These are phyloP conservation scores for Ogataea parapolymorpha DNA, from an alignment of 805 yeast genomes.

Conservation along the genomic window DNA sequence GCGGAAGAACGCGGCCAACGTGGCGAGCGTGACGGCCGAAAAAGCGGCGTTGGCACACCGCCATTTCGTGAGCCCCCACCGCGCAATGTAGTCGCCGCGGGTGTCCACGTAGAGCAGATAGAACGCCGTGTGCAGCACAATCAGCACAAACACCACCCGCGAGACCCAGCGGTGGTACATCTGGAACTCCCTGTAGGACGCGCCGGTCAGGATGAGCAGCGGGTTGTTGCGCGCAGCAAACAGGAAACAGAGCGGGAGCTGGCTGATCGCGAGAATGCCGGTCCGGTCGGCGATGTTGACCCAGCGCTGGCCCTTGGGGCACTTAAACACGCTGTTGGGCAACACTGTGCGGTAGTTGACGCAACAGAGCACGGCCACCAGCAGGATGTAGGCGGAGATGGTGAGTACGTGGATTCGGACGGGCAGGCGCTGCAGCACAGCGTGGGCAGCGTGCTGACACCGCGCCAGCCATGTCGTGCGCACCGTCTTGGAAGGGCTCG, in stretches of 20 bases:
- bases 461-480: neutral
- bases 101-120: conserved; percentile 37
- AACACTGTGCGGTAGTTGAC: conserved; percentile 26
- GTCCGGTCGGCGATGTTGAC: conserved; percentile 42
- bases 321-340: conserved; percentile 33
- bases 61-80: conserved; percentile 42
- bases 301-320: conserved; percentile 27
- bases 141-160: conserved; percentile 36
- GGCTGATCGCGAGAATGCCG: conserved; percentile 42
- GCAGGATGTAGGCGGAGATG: conserved; percentile 26
- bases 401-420: conserved; percentile 33
- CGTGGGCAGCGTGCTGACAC: conserved; percentile 6
- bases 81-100: conserved; percentile 33
- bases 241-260: conserved; percentile 34
- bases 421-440: conserved; percentile 28
- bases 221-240: conserved; percentile 37
- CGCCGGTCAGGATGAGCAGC: conserved; percentile 31
- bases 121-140: conserved; percentile 37
- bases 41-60: conserved; percentile 41
- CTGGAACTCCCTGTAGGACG: conserved; percentile 35
- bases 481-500: conserved; percentile 1
- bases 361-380: conserved; percentile 29
- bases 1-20: conserved; percentile 34
- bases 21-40: conserved; percentile 27
- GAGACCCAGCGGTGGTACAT: conserved; percentile 41